Evolutionary conservation across 148 eudicot genomes (phyloP).

Genomic region (Cornus florida): DNA sequence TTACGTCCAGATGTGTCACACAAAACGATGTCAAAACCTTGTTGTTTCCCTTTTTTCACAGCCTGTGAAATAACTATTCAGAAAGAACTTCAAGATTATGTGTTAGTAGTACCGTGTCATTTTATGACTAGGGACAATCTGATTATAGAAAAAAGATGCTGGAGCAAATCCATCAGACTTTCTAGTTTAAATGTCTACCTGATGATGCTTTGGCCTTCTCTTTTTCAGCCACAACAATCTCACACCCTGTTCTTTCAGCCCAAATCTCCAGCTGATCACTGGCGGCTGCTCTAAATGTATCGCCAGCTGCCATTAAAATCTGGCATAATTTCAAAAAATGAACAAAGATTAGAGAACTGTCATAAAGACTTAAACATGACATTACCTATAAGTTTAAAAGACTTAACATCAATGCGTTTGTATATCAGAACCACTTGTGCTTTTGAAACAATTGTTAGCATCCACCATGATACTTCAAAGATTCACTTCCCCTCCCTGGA

Average conservation of each 20-base stretch:
- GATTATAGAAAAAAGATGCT: slow-evolving; percentile 12
- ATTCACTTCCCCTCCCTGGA: no score
- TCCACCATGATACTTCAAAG: no score
- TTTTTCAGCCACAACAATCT: slow-evolving; percentile 84
- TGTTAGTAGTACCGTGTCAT: slow-evolving; percentile 26
- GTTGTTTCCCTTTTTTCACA: slow-evolving; percentile 84
- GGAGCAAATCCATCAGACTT: background rate
- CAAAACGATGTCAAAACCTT: slow-evolving; percentile 77
- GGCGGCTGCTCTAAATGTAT: slow-evolving; percentile 99
- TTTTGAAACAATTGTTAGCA: background rate
- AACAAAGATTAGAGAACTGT: slow-evolving; percentile 17
- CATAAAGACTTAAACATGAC: no score
- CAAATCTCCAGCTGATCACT: slow-evolving; percentile 97
- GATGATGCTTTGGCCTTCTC: slow-evolving; percentile 90
- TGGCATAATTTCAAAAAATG: slow-evolving; percentile 30
- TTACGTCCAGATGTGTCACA: slow-evolving; percentile 99
- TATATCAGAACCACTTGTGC: background rate
- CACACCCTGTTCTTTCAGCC: slow-evolving; percentile 95
- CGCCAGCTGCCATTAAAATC: slow-evolving; percentile 94
- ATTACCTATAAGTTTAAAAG: no score
- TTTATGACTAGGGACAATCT: slow-evolving; percentile 1
- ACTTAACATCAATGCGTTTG: background rate
- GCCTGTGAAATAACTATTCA: slow-evolving; percentile 97
- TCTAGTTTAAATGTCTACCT: slow-evolving; percentile 47
- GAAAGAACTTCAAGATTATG: slow-evolving; percentile 59